A percentile compares a stretch with the other conserved stretches of the same genome.
Evolutionary conservation across 2,329 filamentous ascomycete species (phyloP).

Genomic region (Venturia nashicola): DNA sequence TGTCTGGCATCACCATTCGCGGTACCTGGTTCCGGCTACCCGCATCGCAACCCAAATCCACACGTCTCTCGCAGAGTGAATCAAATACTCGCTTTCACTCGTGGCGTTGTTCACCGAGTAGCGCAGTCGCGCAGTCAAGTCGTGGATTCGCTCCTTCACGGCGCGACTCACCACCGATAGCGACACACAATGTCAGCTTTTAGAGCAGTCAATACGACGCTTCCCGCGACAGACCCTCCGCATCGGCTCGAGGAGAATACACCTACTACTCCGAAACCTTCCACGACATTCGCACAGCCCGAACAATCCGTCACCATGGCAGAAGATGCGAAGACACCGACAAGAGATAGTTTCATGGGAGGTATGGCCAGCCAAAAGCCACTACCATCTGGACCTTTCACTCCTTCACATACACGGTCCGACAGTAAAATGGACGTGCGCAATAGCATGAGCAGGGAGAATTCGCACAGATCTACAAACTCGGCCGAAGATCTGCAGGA

Average conservation of each 20-base stretch:
- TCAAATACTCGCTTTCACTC: neutral
- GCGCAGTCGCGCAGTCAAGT: slow-evolving; percentile 26
- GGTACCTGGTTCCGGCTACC: neutral
- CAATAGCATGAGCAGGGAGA: slow-evolving; percentile 40
- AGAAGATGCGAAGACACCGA: slow-evolving; percentile 46
- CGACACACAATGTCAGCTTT: slow-evolving; percentile 40
- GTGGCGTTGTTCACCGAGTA: neutral
- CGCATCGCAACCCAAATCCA: neutral
- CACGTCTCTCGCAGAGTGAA: neutral
- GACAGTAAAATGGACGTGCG: slow-evolving; percentile 10
- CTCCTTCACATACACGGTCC: slow-evolving; percentile 25
- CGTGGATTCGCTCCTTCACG: slow-evolving; percentile 50
- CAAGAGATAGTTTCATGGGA: slow-evolving; percentile 38
- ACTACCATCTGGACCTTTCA: slow-evolving; percentile 29
- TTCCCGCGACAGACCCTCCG: slow-evolving; percentile 29
- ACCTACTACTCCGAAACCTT: slow-evolving; percentile 42
- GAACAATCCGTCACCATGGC: slow-evolving; percentile 14
- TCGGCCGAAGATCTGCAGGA: slow-evolving; percentile 52
- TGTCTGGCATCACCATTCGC: neutral
- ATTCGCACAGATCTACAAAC: slow-evolving; percentile 49
- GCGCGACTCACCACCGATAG: slow-evolving; percentile 17
- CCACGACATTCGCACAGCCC: slow-evolving; percentile 27
- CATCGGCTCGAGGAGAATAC: slow-evolving; percentile 33
- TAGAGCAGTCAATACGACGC: slow-evolving; percentile 46
- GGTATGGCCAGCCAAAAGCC: slow-evolving; percentile 34